Evolutionary conservation across 768 basidiomycete genomes (phyloP), one percentile per base, ranked within the genome.

Genomic region (Boletales sp.): DNA sequence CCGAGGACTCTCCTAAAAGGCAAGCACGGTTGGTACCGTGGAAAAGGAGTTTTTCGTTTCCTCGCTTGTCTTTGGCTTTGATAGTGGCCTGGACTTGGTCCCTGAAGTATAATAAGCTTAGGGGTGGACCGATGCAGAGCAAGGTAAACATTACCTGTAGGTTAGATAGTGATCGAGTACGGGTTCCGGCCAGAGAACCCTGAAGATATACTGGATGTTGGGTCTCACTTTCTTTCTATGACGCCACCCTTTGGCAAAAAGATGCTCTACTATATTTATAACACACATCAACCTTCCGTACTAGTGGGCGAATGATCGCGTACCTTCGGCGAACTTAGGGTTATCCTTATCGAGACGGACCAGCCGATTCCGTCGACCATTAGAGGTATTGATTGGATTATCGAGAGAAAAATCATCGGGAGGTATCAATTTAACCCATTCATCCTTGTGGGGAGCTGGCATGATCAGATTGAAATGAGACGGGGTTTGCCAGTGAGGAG

Each of bases 21-120:
- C 84, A 86, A 9, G 65, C 69, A 44, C 83, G 74, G 46, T 74
- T 79, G 13, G 83, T 86, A n/a, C 84, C 84, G 63, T 86, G 84
- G 58, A 85, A 86, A 25, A 84, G 72, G 2, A 84, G 66, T 54
- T 75, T 76, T 62, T 86, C 84, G 54, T 80, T 79, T 35, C 72
- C 74, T 44, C 59, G 56, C 40, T 63, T 62, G 34, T 66, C 62
- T 41, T 51, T 63, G 32, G 57, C 59, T 50, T 46, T 57, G 44
- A 70, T 12, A 39, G 51, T 41, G 46, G 37, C 35, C 58, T 71
- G 60, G 44, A 71, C 68, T 48, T 37, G 51, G 32, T 55, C 51
- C 42, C 66, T 70, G 45, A 3, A 51, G 35, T 13, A 44, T 18
- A 21, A 49, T n/a, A 50, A 34, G 19, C 14, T 47, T 41, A 51